These are phyloP conservation scores for Neopestalotiopsis rosae DNA, from an alignment of 2,329 filamentous ascomycete genomes.

Conservation along the genomic window DNA sequence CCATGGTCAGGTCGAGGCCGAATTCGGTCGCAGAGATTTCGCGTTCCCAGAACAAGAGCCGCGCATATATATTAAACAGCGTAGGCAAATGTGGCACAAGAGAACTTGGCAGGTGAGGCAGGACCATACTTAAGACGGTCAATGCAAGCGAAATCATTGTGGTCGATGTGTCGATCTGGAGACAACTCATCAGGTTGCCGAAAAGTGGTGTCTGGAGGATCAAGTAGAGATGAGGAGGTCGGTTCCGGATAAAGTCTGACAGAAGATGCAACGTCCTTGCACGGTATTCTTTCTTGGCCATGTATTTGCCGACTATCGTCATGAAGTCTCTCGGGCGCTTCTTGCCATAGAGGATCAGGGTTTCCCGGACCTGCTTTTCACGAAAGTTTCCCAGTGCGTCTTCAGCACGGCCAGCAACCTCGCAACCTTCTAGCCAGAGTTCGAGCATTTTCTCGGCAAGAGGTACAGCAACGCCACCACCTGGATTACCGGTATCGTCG, in stretches of 20 bases:
- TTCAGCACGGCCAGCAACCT: conserved; percentile 40
- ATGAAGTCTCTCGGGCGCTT: conserved; percentile 76
- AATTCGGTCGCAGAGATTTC: conserved; percentile 49
- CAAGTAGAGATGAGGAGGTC: conserved; percentile 80
- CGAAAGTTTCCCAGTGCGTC: conserved; percentile 47
- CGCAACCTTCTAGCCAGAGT: conserved; percentile 60
- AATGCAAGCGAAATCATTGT: conserved; percentile 77
- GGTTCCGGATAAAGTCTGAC: conserved; percentile 74
- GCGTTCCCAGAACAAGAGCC: conserved; percentile 79
- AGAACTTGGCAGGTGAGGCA: conserved; percentile 80
- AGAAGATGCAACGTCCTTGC: conserved; percentile 70
- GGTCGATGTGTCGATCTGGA: conserved; percentile 80
- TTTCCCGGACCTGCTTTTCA: conserved; percentile 55
- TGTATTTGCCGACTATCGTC: conserved; percentile 65
- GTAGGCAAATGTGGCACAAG: conserved; percentile 71
- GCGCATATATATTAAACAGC: conserved; percentile 81
- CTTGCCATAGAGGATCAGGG: conserved; percentile 67
- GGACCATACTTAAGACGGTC: conserved; percentile 78
- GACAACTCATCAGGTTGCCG: conserved; percentile 71
- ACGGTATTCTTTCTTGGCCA: conserved; percentile 69
- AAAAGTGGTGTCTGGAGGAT: conserved; percentile 76
- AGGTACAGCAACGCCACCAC: conserved; percentile 44
- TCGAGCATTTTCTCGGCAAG: conserved; percentile 56
- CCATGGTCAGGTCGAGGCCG: conserved; percentile 44
- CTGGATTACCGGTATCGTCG: conserved; percentile 50